These are phyloP conservation scores for Zygnema circumcarinatum DNA, from an alignment of 139 green algal genomes.

Conservation along the genomic window DNA sequence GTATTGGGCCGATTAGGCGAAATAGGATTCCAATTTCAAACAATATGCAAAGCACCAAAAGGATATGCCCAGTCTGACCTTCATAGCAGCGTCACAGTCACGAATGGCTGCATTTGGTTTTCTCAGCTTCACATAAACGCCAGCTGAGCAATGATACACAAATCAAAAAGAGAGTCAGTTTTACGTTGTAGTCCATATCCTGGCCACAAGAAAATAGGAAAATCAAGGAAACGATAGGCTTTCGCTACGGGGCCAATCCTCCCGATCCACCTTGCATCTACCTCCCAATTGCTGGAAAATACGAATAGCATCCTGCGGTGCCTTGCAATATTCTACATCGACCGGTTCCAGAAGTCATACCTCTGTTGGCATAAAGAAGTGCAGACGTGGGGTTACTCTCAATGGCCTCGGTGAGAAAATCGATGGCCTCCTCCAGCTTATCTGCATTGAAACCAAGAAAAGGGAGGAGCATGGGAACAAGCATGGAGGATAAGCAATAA, in stretches of 20 bases:
- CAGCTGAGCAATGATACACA: constrained; percentile 4
- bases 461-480: neutral
- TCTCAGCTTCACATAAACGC: constrained; percentile 32
- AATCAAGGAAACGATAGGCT: neutral
- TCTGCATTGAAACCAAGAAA: constrained; percentile 20
- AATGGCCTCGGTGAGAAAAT: constrained; percentile 51
- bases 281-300: too few species aligned
- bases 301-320: too few species aligned
- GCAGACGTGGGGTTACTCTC: constrained; percentile 40
- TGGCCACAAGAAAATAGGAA: neutral
- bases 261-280: too few species aligned
- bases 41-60: too few species aligned
- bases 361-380: constrained; percentile 49
- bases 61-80: too few species aligned
- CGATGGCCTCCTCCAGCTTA: constrained; percentile 32
- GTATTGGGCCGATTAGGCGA: too few species aligned
- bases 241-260: too few species aligned
- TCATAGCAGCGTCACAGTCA: constrained; percentile 47
- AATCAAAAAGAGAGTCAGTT: constrained; percentile 26
- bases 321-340: too few species aligned
- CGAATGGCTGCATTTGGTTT: constrained; percentile 58
- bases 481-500: neutral
- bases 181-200: too few species aligned
- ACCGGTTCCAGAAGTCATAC: constrained; percentile 5
- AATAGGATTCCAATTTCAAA: too few species aligned